Conservation (phyloP, 2,329 filamentous ascomycete genomes). For the Epichloe bromicola region DNA sequence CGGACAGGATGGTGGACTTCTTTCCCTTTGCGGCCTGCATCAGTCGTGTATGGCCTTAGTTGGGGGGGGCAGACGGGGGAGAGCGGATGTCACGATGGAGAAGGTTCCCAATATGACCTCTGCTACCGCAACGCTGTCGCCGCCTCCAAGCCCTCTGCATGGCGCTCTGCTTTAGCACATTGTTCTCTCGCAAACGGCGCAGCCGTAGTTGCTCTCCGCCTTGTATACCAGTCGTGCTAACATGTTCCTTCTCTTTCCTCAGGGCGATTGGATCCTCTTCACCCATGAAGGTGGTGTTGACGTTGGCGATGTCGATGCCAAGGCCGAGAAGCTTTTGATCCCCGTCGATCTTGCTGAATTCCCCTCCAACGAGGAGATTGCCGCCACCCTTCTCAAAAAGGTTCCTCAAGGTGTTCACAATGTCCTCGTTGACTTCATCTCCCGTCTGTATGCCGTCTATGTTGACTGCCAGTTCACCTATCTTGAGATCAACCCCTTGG, state of each 20-base stretch:
- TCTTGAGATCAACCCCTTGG: conserved; percentile 98
- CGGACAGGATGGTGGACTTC: conserved; percentile 1
- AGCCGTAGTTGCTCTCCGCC: background rate
- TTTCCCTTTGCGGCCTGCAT: background rate
- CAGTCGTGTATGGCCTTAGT: background rate
- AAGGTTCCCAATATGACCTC: conserved; percentile 7
- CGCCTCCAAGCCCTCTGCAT: background rate
- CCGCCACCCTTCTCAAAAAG: conserved; percentile 72
- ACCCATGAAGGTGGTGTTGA: conserved; percentile 99
- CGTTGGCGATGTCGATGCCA: conserved; percentile 96
- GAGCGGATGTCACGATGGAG: conserved; percentile 26
- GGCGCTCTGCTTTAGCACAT: background rate
- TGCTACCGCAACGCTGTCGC: background rate
- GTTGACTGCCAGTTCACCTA: conserved; percentile 99
- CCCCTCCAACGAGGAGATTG: conserved; percentile 92
- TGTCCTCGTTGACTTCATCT: conserved; percentile 98
- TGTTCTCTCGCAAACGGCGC: background rate
- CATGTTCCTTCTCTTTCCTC: conserved; percentile 11
- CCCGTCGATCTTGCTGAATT: conserved; percentile 91
- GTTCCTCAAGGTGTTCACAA: conserved; percentile 94
- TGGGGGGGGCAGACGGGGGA: conserved; percentile 15
- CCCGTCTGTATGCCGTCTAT: conserved; percentile 94
- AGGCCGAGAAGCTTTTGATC: conserved; percentile 97
- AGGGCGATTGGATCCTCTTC: conserved; percentile 99
- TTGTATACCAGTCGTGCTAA: conserved; percentile 10